Base-by-base conservation (phyloP, 495 filamentous ascomycete species). In the Stereocaulon alpinum region DNA sequence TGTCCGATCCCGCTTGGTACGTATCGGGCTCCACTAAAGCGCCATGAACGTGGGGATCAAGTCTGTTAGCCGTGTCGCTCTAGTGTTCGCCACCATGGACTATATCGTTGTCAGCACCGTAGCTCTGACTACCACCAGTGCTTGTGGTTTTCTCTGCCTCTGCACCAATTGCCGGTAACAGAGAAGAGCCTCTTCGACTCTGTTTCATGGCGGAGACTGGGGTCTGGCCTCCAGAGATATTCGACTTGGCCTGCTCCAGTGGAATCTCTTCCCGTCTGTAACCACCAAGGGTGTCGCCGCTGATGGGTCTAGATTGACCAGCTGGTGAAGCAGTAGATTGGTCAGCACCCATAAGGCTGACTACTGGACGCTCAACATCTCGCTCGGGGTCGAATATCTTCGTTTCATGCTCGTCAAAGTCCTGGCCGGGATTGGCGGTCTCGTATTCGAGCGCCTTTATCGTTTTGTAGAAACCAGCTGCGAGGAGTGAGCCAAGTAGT, bases 361-460 rank as follows among this genome's bases (percentile, higher is more conserved):
- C 49, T 0, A 60, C 44, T n/a, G 58, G 58, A 10, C 58, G 40
- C 34, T 58, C 60, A 11, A 62, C 37, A 17, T 62, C 60, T 7
- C 48, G 22, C 18, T 62, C 44, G n/a, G 60, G 54, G 15, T 62
- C 60, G 17, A 57, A 56, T 2, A 57, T 27, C 30, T 56, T 57
- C 12, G 44, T 57, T 18, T 62, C 60, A 9, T 62, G 44, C 55
- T 62, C 60, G 45, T 64, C 62, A 24, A 61, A 56, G 59, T 91
- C 88, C 69, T 88, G 86, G 2, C 82, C 86, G 3, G 86, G 86
- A 62, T 94, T 95, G 60, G 83, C 86, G 15, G 81, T 83, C 70
- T 90, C 81, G 69, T 88, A 94, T 63, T 86, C 80, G 44, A 92
- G 75, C 2, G 74, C 64, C 63, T 86, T 82, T 56, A 89, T 76